Evolutionary conservation across 2,329 filamentous ascomycete species (phyloP).

Genomic region (Beauveria brongniartii): DNA sequence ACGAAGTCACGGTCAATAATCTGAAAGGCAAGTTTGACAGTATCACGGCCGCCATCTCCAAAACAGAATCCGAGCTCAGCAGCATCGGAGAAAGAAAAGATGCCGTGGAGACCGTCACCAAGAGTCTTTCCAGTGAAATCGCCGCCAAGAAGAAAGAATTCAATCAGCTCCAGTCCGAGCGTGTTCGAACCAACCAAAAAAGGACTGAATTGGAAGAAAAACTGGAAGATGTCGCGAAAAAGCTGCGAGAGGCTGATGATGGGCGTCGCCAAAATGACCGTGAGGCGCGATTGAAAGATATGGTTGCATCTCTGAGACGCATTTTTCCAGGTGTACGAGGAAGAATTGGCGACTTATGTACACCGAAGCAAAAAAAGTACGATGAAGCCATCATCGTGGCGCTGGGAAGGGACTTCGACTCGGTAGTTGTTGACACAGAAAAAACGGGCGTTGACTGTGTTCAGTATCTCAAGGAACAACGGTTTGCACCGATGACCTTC

Average conservation of each 20-base stretch:
- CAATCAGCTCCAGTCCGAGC: conserved; percentile 76
- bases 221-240: conserved; percentile 69
- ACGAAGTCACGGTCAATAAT: conserved; percentile 83
- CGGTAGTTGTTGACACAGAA: conserved; percentile 89
- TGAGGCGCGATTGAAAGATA: conserved; percentile 71
- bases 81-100: conserved; percentile 62
- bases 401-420: conserved; percentile 86
- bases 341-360: conserved; percentile 83
- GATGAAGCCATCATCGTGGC: conserved; percentile 89
- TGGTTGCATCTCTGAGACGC: conserved; percentile 77
- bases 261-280: conserved; percentile 78
- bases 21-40: conserved; percentile 81
- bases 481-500: conserved; percentile 81
- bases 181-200: conserved; percentile 70
- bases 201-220: conserved; percentile 89
- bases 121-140: conserved; percentile 67
- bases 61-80: conserved; percentile 62
- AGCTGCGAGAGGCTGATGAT: conserved; percentile 78
- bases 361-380: conserved; percentile 94
- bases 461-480: conserved; percentile 84
- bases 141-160: conserved; percentile 84
- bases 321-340: conserved; percentile 90
- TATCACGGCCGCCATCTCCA: conserved; percentile 64
- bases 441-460: conserved; percentile 93
- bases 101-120: conserved; percentile 52